These are phyloP conservation scores for Spergularia bocconei DNA, from an alignment of 148 eudicot genomes.

Conservation along the genomic window DNA sequence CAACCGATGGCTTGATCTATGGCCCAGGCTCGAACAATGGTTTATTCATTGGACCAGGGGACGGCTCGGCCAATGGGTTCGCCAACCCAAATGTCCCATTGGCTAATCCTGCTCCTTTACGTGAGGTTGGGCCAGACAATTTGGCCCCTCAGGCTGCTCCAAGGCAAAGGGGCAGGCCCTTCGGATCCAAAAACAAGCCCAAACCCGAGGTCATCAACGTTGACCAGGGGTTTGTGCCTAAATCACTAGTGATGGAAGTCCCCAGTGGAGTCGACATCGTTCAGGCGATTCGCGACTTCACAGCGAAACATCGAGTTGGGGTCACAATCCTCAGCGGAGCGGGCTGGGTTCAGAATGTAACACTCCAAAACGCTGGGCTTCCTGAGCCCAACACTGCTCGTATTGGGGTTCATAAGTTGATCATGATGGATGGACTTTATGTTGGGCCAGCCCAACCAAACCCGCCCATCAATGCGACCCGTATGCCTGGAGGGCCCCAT, in stretches of 20 bases:
- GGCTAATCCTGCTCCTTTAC: neutral
- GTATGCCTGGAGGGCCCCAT: neutral
- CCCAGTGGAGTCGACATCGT: conserved; percentile 27
- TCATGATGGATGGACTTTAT: conserved; percentile 20
- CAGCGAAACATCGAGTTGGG: conserved; percentile 13
- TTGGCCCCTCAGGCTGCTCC: neutral
- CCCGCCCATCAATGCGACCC: neutral
- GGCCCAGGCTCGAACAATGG: no score
- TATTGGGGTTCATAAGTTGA: conserved; percentile 22
- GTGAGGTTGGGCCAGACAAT: neutral
- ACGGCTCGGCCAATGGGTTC: no score
- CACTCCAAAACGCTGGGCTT: conserved; percentile 7
- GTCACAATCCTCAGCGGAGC: conserved; percentile 17
- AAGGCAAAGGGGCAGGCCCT: conserved; percentile 37
- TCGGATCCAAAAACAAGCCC: conserved; percentile 41
- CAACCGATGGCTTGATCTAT: no score
- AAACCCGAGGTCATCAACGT: conserved; percentile 10
- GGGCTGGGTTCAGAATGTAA: conserved; percentile 28
- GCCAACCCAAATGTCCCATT: neutral
- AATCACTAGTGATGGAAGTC: conserved; percentile 28
- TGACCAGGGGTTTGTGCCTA: conserved; percentile 10
- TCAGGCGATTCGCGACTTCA: conserved; percentile 25
- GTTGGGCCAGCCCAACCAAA: conserved; percentile 16
- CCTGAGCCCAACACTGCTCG: neutral
- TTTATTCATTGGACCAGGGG: no score